Base-by-base conservation (phyloP, 164 flowering plant species). In the Liquidambar formosana region DNA sequence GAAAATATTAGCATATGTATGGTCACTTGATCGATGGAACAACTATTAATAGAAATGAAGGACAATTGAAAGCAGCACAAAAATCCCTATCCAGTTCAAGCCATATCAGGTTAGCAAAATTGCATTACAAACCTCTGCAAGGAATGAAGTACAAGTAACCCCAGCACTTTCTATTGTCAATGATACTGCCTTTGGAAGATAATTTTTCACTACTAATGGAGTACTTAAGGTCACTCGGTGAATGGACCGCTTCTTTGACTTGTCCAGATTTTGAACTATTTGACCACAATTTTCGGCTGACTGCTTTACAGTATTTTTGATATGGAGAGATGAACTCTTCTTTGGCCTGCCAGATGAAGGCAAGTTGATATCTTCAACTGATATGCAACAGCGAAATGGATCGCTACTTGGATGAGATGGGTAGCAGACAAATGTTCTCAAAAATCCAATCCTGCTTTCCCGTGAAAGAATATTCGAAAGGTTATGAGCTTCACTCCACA, bases 401-500 rank as follows among this genome's bases (percentile, higher is more conserved):
- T 91, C 91, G 71, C 82, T 83, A 75, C 91, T 95, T 63, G 92
- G 91, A 77, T 81, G 85, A 76, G 91, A 87, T 52, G 99, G 99
- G 83, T 95, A 93, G 78, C 97, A 95, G 69, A 88, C 93, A 79
- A 88, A 87, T 44, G 99, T 86, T 69, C 86, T 84, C 71, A 85
- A 76, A 82, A 80, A 78, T 66, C 95, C 96, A 68, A 78, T 77
- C 77, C 82, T 81, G 72, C 71, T 86, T 67, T 91, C 97, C 13
- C 72, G 82, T 15, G 88, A 80, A 57, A 91, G 79, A 71, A 95
- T 75, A 69, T 81, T 83, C 54, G 92, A 81, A 48, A 95, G 85
- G 49, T 77, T 82, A 75, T 90, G 85, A 44, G 88, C 87, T 82
- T 93, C 99, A 87, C 99, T 95, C 98, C 99, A 95, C 41, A 93